Evolutionary conservation across 495 filamentous ascomycete genomes (phyloP).

Genomic region (Aspergillus nidulans): DNA sequence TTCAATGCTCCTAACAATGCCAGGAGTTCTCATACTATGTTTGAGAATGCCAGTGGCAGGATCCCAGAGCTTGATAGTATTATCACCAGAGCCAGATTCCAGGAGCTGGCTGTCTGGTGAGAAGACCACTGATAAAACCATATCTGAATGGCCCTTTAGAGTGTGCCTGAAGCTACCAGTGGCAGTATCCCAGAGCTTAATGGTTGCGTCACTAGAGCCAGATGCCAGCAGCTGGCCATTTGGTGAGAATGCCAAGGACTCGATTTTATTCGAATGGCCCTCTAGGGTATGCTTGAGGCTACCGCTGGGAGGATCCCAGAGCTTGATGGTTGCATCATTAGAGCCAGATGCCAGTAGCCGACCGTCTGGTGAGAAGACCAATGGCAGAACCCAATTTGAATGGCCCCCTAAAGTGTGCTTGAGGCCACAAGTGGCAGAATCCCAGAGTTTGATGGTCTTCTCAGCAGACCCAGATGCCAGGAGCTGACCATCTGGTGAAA

Average conservation of each 20-base stretch:
- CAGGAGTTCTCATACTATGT: too few species aligned
- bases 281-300: background rate
- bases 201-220: constrained; percentile 14
- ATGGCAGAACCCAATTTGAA: background rate
- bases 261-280: background rate
- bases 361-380: constrained; percentile 3
- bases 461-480: constrained; percentile 16
- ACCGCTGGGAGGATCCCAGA: constrained; percentile 3
- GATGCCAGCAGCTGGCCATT: constrained; percentile 8
- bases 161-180: background rate
- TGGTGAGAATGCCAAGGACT: background rate
- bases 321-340: constrained; percentile 16
- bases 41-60: constrained; percentile 12
- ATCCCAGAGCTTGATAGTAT: constrained; percentile 18
- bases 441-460: constrained; percentile 16
- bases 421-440: background rate
- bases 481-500: background rate
- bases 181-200: constrained; percentile 11
- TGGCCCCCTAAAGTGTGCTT: background rate
- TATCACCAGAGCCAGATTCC: constrained; percentile 17
- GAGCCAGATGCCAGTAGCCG: constrained; percentile 8
- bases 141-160: background rate
- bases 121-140: background rate
- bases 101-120: constrained; percentile 1
- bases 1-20: constrained; percentile 12